Evolutionary conservation across 2,329 filamentous ascomycete genomes (phyloP).

Genomic region (Hymenoscyphus albidus): DNA sequence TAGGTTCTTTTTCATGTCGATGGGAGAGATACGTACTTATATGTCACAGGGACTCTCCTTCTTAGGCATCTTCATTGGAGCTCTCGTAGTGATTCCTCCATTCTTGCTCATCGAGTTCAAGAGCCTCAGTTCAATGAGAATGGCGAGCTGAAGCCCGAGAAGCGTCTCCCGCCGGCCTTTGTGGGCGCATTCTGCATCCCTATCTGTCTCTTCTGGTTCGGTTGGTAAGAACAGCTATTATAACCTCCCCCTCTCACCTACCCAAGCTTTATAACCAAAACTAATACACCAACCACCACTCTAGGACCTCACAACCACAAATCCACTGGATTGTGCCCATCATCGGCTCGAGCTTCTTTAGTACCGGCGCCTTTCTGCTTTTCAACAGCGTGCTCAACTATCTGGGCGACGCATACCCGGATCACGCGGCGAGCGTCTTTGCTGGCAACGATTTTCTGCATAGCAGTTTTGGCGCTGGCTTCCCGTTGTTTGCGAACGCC

Average conservation of each 20-base stretch:
- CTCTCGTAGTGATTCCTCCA: constrained; percentile 46
- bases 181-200: constrained; percentile 50
- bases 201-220: constrained; percentile 53
- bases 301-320: constrained; percentile 41
- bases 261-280: neutral
- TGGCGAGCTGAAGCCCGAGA: constrained; percentile 50
- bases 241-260: no score
- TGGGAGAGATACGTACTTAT: no score
- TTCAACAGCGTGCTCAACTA: constrained; percentile 61
- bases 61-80: constrained; percentile 49
- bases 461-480: constrained; percentile 36
- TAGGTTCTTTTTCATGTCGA: no score
- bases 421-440: constrained; percentile 54
- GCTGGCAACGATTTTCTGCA: constrained; percentile 51
- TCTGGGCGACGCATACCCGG: constrained; percentile 50
- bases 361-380: constrained; percentile 42
- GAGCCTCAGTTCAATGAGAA: constrained; percentile 45
- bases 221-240: constrained; percentile 39
- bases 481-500: constrained; percentile 35
- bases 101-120: constrained; percentile 47
- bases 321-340: constrained; percentile 56
- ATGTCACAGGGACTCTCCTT: constrained; percentile 49
- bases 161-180: constrained; percentile 51
- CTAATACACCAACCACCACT: no score
- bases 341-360: constrained; percentile 44